A percentile compares a stretch with the other conserved stretches of the same genome.
These are phyloP conservation scores for Alternaria conjuncta DNA, from an alignment of 2,329 filamentous ascomycete species.

Conservation along the genomic window DNA sequence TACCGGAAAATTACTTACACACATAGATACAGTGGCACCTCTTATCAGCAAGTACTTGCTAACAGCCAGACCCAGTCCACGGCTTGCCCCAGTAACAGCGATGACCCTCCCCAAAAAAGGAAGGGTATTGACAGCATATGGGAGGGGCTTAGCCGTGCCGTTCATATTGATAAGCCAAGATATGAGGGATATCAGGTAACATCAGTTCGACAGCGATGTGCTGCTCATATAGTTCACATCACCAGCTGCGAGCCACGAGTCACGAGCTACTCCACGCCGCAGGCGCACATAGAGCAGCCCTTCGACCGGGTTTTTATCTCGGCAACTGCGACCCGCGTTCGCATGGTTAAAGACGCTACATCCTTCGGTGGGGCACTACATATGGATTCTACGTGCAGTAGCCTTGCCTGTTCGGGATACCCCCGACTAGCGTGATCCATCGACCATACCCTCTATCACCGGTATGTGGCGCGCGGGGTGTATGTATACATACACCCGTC, in stretches of 20 bases:
- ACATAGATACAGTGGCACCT: neutral
- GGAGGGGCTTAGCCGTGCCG: neutral
- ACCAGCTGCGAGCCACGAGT: neutral
- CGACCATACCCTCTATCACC: too few relatives aligned
- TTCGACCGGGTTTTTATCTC: too few relatives aligned
- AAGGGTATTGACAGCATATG: conserved; percentile 2
- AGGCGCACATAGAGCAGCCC: too few relatives aligned
- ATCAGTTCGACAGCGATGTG: neutral
- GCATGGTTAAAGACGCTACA: too few relatives aligned
- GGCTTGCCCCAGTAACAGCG: conserved; percentile 3
- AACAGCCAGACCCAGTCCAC: neutral
- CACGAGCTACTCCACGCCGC: too few relatives aligned
- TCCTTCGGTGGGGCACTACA: too few relatives aligned
- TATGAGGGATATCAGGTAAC: neutral
- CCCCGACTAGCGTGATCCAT: too few relatives aligned
- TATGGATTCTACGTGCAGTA: too few relatives aligned
- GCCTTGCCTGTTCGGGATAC: too few relatives aligned
- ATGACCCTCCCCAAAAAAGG: neutral
- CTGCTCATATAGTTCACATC: neutral
- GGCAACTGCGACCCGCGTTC: too few relatives aligned
- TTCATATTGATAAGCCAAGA: neutral
- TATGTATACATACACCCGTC: too few relatives aligned
- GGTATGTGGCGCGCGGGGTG: too few relatives aligned
- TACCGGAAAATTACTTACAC: neutral
- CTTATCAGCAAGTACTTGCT: conserved; percentile 4